Base-by-base conservation (phyloP, 768 basidiomycete genomes). In the Suillus americanus region DNA sequence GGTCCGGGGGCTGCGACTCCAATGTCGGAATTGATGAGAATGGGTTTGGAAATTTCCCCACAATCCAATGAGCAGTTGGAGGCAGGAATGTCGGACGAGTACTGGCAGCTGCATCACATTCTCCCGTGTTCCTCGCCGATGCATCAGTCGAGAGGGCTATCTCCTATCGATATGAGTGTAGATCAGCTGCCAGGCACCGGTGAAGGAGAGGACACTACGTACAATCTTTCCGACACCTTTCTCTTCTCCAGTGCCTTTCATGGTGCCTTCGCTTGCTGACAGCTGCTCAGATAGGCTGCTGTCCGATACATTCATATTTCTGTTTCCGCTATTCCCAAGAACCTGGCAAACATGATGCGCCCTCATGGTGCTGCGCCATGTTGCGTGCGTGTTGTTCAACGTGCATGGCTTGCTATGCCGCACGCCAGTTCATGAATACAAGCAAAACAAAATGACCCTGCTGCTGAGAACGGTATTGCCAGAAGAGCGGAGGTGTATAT, bases 161-260 rank as follows among this genome's bases (percentile, higher is more conserved):
- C 57, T 30, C 57, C 57, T 41, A 59, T 59, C 18, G 57, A 59
- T 43, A 30, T 59, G 38, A 28, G 40, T 59, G 57, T 41, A 38
- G 40, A 41, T 30, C 25, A 59, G 10, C 40, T 59, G 10, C 57
- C 57, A 30, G 28, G 25, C 18, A 18, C 56, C 2, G 20, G 40
- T 40, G 40, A 59, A 30, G 18, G 18, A 41, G 40, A 41, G 18
- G 38, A 59, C 18, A 30, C 18, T 18, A 3, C 28, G 3, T 41
- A 41, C 18, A 25, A 30, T 59, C 25, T 41, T 41, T 28, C 40
- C 18, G 40, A 41, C 3, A 28, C 38, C 57, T 41, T 40, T 20
- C 57, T 59, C 57, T 59, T 41, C 25, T 59, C 57, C 40, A 5
- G 28, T 9, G 3, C 25, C 18, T 41, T 41, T 40, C 25, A 28